Evolutionary conservation across 2,329 filamentous ascomycete genomes (phyloP).

Genomic region (Alternaria dauci): DNA sequence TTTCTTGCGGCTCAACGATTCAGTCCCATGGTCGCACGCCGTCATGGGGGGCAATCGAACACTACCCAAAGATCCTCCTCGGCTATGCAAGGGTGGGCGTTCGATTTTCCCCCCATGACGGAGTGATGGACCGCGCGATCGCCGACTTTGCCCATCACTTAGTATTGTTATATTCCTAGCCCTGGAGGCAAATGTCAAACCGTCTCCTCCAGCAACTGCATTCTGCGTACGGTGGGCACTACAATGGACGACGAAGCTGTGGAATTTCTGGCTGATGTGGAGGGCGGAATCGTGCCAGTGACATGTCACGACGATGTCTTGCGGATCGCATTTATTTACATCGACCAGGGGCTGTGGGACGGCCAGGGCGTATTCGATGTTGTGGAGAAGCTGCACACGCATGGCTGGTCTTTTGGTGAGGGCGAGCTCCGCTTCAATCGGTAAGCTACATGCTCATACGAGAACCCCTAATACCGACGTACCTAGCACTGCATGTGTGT

Average conservation of each 20-base stretch:
- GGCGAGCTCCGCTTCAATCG: conserved; percentile 12
- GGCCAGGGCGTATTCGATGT: conserved; percentile 10
- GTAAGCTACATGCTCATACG: conserved; percentile 11
- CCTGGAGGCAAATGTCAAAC: too few species aligned
- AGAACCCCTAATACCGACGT: background rate
- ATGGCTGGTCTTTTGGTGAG: conserved; percentile 14
- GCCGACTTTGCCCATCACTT: too few species aligned
- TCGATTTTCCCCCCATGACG: too few species aligned
- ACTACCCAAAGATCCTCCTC: too few species aligned
- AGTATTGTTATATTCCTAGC: too few species aligned
- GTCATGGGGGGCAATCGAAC: too few species aligned
- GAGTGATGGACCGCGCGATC: too few species aligned
- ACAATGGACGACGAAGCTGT: background rate
- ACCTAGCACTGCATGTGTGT: background rate
- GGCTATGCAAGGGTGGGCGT: too few species aligned
- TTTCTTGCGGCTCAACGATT: too few species aligned
- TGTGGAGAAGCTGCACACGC: conserved; percentile 13
- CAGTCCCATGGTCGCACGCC: too few species aligned
- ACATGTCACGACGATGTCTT: conserved; percentile 8
- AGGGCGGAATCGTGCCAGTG: conserved; percentile 7
- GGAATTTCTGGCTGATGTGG: conserved; percentile 4
- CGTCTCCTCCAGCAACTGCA: background rate
- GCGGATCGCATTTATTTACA: conserved; percentile 7
- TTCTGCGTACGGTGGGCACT: background rate
- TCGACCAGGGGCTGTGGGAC: conserved; percentile 1